A percentile compares a stretch with the other conserved stretches of the same genome.
Evolutionary conservation across 2,329 filamentous ascomycete species (phyloP).

Genomic region (Cordyceps sp.): DNA sequence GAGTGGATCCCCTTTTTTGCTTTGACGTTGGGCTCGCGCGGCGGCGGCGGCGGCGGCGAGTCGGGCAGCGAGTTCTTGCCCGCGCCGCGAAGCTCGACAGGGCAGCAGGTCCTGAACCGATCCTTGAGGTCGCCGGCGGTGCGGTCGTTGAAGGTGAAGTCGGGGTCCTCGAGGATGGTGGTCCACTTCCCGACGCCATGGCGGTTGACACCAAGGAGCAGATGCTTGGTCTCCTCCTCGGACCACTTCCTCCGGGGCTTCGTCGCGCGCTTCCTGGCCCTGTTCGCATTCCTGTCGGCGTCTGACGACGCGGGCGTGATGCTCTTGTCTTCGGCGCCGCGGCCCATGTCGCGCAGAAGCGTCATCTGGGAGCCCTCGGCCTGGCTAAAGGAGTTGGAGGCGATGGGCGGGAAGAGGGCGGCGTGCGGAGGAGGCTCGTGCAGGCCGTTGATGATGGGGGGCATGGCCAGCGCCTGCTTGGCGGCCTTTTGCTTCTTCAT

Average conservation of each 20-base stretch:
- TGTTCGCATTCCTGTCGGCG: constrained; percentile 15
- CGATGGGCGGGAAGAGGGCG: constrained; percentile 46
- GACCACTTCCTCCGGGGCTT: constrained; percentile 48
- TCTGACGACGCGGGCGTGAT: constrained; percentile 11
- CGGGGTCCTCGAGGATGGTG: constrained; percentile 42
- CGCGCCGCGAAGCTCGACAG: constrained; percentile 39
- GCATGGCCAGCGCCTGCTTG: constrained; percentile 35
- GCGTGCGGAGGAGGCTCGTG: constrained; percentile 44
- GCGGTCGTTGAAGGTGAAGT: constrained; percentile 43
- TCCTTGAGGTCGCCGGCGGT: constrained; percentile 49
- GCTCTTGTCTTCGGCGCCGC: constrained; percentile 12
- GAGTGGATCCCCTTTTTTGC: constrained; percentile 31
- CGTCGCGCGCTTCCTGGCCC: constrained; percentile 34
- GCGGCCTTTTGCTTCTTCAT: constrained; percentile 47
- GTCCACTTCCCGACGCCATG: constrained; percentile 52
- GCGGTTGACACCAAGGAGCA: constrained; percentile 42
- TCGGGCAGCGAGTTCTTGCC: constrained; percentile 8
- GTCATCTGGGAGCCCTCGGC: constrained; percentile 24
- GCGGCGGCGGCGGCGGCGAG: constrained; percentile 5
- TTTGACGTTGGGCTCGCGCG: constrained; percentile 16
- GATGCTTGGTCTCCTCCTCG: constrained; percentile 45
- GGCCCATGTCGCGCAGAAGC: constrained; percentile 24
- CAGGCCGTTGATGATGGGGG: constrained; percentile 49
- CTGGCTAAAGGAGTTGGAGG: constrained; percentile 36
- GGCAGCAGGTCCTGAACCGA: constrained; percentile 49